Evolutionary conservation across 345 rosid genomes (phyloP).

Genomic region (Syzygium oleosum): DNA sequence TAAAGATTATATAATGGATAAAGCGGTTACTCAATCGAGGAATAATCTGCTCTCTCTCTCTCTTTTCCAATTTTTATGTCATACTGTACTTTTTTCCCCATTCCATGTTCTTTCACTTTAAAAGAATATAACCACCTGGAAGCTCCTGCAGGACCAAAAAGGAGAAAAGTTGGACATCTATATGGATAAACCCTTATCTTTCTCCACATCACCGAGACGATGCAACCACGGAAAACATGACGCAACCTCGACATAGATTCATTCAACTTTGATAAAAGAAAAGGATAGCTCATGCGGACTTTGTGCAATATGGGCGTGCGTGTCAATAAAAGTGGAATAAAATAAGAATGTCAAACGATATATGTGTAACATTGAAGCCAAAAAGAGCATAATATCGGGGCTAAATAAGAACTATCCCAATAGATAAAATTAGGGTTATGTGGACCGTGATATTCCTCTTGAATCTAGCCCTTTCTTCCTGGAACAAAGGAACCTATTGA

Average conservation of each 20-base stretch:
- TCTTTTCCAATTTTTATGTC: not conserved
- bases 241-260: not conserved
- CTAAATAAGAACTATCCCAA: not conserved
- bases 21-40: not conserved
- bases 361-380: not conserved
- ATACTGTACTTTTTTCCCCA: not conserved
- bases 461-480: not conserved
- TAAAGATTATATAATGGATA: not conserved
- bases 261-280: not conserved
- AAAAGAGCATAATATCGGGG: not conserved
- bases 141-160: slow-evolving; percentile 10
- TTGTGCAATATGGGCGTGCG: not conserved
- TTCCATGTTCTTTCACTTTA: not conserved
- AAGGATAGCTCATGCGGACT: not conserved
- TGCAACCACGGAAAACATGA: not conserved
- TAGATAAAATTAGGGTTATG: not conserved
- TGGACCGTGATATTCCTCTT: not conserved
- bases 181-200: slow-evolving; percentile 36
- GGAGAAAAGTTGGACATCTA: slow-evolving; percentile 3
- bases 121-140: not conserved
- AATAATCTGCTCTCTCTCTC: not conserved
- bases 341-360: not conserved
- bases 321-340: not conserved
- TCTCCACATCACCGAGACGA: slow-evolving; percentile 24
- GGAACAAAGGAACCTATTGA: not conserved